These are phyloP conservation scores for Puccinia polysora DNA, from an alignment of 1,284 basidiomycete genomes.

Conservation along the genomic window DNA sequence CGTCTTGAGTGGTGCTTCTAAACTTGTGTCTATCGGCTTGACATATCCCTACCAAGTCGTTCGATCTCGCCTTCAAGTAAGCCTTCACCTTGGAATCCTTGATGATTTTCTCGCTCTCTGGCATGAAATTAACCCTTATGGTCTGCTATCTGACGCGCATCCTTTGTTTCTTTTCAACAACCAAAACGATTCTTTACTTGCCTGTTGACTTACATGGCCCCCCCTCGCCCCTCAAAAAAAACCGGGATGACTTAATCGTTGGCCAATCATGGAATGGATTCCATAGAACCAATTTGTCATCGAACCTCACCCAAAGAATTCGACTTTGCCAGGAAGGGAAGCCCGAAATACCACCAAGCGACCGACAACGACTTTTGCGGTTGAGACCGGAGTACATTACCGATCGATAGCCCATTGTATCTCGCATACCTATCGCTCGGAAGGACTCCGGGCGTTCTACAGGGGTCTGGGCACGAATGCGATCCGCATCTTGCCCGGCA, in stretches of 20 bases:
- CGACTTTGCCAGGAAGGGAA: not conserved
- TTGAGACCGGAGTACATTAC: too few species aligned
- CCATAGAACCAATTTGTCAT: too few species aligned
- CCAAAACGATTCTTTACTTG: not conserved
- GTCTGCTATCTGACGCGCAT: conserved; percentile 2
- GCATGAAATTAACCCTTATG: too few species aligned
- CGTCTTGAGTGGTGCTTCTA: conserved; percentile 82
- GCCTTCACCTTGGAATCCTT: conserved; percentile 47
- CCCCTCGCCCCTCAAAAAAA: too few species aligned
- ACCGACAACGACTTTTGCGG: conserved; percentile 48
- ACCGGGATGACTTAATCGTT: too few species aligned
- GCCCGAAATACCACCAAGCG: conserved; percentile 62
- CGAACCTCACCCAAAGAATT: not conserved
- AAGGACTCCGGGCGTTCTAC: conserved; percentile 83
- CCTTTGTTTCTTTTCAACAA: not conserved
- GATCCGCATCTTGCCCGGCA: conserved; percentile 91
- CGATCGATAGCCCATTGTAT: conserved; percentile 77
- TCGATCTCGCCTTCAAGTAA: conserved; percentile 83
- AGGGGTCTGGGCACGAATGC: conserved; percentile 92
- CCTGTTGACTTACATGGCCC: not conserved
- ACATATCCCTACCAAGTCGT: conserved; percentile 99
- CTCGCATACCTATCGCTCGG: conserved; percentile 70
- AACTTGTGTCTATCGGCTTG: conserved; percentile 72
- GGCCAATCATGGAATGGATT: too few species aligned
- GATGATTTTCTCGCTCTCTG: not conserved